Percentiles rank a stretch among this genome's conserved stretches.
phyloP scores from a whole-genome alignment of 305 asterid species.

The Fraxinus latifolia region DNA sequence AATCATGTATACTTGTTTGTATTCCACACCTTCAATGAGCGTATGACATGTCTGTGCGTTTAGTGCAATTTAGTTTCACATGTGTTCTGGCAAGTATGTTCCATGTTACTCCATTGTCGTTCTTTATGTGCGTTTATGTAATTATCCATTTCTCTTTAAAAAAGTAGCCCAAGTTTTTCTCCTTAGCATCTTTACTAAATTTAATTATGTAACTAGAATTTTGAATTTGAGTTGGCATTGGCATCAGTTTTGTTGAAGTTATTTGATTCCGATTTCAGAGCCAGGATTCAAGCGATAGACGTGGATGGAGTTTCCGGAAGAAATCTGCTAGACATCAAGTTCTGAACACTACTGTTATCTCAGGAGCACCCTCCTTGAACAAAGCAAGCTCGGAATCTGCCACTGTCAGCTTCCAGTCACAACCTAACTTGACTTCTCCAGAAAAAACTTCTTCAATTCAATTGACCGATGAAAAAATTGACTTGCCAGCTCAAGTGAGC shows the following conservation, averaged over 20 bases:
- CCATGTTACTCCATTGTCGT: neutral
- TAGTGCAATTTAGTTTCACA: neutral
- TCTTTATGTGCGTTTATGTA: neutral
- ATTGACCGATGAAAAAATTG: constrained; percentile 51
- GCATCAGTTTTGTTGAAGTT: constrained; percentile 3
- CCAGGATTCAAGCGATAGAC: constrained; percentile 69
- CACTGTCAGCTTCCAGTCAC: constrained; percentile 43
- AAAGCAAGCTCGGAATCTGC: constrained; percentile 58
- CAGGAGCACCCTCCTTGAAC: constrained; percentile 51
- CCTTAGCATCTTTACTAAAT: neutral
- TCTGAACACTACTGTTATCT: constrained; percentile 58
- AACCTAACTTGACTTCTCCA: constrained; percentile 40
- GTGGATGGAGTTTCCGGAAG: constrained; percentile 94
- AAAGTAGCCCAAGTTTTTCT: neutral
- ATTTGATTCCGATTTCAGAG: constrained; percentile 40
- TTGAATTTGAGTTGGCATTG: neutral
- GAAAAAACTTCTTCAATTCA: constrained; percentile 50
- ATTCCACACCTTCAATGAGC: neutral
- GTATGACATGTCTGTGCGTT: neutral
- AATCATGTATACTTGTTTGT: neutral
- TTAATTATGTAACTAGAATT: neutral
- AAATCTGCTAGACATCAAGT: constrained; percentile 77
- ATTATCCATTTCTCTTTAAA: neutral
- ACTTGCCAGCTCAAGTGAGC: constrained; percentile 35
- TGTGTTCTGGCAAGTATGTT: neutral